These are phyloP conservation scores for Arthromyces matolae DNA, from an alignment of 768 basidiomycete genomes.

Conservation along the genomic window DNA sequence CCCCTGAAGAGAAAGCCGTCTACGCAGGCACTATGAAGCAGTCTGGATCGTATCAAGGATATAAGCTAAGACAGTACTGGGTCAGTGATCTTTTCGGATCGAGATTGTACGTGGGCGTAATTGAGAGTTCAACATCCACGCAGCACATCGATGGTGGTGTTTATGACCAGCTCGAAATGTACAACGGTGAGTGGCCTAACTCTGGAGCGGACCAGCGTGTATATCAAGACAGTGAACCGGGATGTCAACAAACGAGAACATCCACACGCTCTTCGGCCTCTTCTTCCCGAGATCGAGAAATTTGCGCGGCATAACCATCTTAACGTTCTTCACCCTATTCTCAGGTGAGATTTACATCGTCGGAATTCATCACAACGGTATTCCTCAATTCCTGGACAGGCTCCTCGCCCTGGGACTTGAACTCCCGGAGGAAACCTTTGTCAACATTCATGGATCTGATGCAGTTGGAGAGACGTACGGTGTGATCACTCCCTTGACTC, in stretches of 20 bases:
- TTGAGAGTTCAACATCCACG: not conserved
- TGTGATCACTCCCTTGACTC: conserved; percentile 10
- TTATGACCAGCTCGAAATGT: conserved; percentile 58
- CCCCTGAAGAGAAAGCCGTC: conserved; percentile 33
- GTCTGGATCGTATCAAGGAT: conserved; percentile 40
- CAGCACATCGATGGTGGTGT: conserved; percentile 63
- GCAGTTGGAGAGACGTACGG: conserved; percentile 34
- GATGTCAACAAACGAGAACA: conserved; percentile 30
- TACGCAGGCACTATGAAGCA: conserved; percentile 31
- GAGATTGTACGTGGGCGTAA: not conserved
- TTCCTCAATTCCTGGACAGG: too few relatives aligned
- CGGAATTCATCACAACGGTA: too few relatives aligned
- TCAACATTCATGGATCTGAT: conserved; percentile 37
- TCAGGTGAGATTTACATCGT: conserved; percentile 22
- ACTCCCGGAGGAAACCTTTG: conserved; percentile 41
- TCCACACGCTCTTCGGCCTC: conserved; percentile 32
- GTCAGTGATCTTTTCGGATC: not conserved
- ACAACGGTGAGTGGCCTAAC: conserved; percentile 45
- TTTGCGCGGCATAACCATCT: conserved; percentile 35
- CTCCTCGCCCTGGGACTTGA: conserved; percentile 42
- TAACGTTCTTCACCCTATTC: conserved; percentile 33
- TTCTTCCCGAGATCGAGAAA: conserved; percentile 32
- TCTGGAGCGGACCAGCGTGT: too few relatives aligned
- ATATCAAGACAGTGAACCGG: conserved; percentile 31
- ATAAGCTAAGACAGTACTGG: conserved; percentile 11